Evolutionary conservation across 768 basidiomycete genomes (phyloP).

Genomic region (Xanthoconium purpureum): DNA sequence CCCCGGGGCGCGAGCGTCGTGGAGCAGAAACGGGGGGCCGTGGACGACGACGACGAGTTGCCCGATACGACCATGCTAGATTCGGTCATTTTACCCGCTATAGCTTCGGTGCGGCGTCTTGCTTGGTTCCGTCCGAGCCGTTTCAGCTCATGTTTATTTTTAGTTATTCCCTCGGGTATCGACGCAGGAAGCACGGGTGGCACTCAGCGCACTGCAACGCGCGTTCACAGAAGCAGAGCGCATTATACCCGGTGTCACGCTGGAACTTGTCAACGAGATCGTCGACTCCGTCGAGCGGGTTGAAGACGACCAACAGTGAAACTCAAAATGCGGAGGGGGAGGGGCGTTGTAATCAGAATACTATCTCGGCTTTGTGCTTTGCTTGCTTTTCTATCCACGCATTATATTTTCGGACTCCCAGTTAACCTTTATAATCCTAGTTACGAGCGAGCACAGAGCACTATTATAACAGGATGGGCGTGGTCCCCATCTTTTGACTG

Average conservation of each 20-base stretch:
- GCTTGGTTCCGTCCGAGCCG: not conserved
- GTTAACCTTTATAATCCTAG: constrained; percentile 12
- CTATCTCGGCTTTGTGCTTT: constrained; percentile 21
- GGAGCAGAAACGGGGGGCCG: constrained; percentile 34
- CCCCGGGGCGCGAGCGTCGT: constrained; percentile 42
- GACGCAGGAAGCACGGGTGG: constrained; percentile 86
- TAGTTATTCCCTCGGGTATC: constrained; percentile 91
- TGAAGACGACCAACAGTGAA: constrained; percentile 55
- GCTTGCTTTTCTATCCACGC: constrained; percentile 17
- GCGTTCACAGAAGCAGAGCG: constrained; percentile 95
- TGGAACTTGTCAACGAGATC: constrained; percentile 91
- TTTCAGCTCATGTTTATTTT: constrained; percentile 2
- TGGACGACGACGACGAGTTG: constrained; percentile 48
- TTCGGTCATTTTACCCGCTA: constrained; percentile 92
- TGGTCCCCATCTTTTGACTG: constrained; percentile 19
- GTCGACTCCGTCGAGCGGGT: constrained; percentile 91
- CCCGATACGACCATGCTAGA: constrained; percentile 92
- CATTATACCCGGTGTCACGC: constrained; percentile 90
- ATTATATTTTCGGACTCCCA: constrained; percentile 18
- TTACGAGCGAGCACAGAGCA: constrained; percentile 16
- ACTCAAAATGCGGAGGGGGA: not conserved
- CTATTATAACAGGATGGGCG: constrained; percentile 14
- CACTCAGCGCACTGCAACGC: constrained; percentile 80
- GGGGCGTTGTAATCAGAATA: not conserved
- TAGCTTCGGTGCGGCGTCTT: constrained; percentile 73